phyloP scores from a whole-genome alignment of 371 early-diverging fungal species.

The Zychaea mexicana region DNA sequence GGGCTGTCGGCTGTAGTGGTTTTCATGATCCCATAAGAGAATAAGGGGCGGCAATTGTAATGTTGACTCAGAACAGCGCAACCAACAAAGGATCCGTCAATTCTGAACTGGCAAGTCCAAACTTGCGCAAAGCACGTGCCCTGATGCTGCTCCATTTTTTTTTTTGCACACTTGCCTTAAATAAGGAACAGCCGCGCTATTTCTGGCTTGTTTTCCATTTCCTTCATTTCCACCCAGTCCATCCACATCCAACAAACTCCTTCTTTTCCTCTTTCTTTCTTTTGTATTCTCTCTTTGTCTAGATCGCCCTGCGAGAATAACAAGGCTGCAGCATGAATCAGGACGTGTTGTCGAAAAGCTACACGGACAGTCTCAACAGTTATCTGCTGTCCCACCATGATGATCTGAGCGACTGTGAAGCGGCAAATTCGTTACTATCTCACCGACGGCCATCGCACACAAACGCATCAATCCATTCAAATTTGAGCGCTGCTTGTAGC shows the following conservation, averaged over 20 bases:
- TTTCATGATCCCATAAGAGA: no score
- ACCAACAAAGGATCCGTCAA: no score
- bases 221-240: neutral
- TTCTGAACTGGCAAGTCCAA: no score
- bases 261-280: neutral
- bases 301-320: neutral
- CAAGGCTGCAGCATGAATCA: neutral
- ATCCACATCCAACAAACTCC: neutral
- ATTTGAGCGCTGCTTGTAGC: neutral
- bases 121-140: no score
- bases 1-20: no score
- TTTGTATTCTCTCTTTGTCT: neutral
- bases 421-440: no score
- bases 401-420: neutral
- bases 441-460: constrained; percentile 4
- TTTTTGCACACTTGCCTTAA: no score
- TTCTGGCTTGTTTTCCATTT: no score
- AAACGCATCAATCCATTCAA: constrained; percentile 7
- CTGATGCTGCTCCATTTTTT: no score
- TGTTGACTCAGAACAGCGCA: no score
- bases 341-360: constrained; percentile 31
- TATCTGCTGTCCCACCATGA: constrained; percentile 6
- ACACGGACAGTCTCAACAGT: constrained; percentile 37
- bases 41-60: no score
- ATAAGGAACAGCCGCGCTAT: no score